Evolutionary conservation across 2,329 filamentous ascomycete species (phyloP), one percentile per base, ranked within the genome.

Genomic region (Ophiosphaerella narmari): DNA sequence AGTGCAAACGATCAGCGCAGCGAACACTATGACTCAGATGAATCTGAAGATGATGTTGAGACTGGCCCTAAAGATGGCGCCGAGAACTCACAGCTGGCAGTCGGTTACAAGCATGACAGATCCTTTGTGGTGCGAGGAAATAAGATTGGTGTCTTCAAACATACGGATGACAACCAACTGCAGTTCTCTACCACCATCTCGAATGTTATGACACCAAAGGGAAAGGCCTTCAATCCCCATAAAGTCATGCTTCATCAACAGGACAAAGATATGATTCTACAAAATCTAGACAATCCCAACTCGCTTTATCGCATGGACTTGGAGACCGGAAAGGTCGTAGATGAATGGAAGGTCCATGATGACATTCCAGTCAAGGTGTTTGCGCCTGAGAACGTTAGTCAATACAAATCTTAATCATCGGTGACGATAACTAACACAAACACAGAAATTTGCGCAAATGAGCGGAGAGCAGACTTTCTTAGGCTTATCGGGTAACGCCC

Each of bases 101-200:
- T 99, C 43, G 94, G 94, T 48, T 96, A 96, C 77, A 97, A 96
- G 75, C 89, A 97, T 60, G 94, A 99, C 71, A 86, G 94, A 52
- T 97, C 94, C 0, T 99, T 97, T 64, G 94, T 99, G 48, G 91
- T 99, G 37, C 88, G 94, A 57, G 94, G 94, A 29, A 94, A 92
- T 63, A 97, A 97, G 82, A 99, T 99, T 71, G 94, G 94, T 46
- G 94, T 99, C 35, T 99, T 99, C 83, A 97, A 95, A 74, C 94
- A 99, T 69, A 96, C 91, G 0, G 81, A 86, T 0, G 90, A 96
- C 76, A 95, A 97, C 71, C 87, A 93, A 59, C 82, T 99, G 13
- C 90, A 97, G 71, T 99, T 97, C 74, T 91, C 91, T 11, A 99
- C 94, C 52, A 97, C 92, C 59, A 99, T 99, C 66, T 96, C 91